Evolutionary conservation across 2,329 filamentous ascomycete genomes (phyloP).

Genomic region (Teratosphaeriaceae sp.): DNA sequence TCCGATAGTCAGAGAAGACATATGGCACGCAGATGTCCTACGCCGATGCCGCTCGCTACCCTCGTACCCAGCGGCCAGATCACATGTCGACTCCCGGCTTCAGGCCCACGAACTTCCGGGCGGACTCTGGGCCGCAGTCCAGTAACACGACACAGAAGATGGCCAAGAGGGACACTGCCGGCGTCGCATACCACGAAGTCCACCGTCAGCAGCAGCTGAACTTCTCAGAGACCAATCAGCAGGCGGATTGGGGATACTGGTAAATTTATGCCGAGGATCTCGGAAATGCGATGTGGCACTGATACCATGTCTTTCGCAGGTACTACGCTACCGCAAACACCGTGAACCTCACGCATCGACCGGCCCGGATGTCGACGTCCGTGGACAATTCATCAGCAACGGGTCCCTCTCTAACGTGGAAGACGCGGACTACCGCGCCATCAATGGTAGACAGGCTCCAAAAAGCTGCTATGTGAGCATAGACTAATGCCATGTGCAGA

Average conservation of each 20-base stretch:
- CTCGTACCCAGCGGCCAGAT: constrained; percentile 10
- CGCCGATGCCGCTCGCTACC: constrained; percentile 4
- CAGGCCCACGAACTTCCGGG: constrained; percentile 5
- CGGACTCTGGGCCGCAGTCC: no score
- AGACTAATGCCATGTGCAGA: neutral
- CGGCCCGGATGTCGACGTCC: constrained; percentile 41
- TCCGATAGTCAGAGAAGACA: constrained; percentile 3
- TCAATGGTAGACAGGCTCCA: constrained; percentile 28
- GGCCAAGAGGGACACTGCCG: constrained; percentile 1
- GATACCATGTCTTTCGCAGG: no score
- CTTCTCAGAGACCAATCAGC: constrained; percentile 43
- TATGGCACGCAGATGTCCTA: constrained; percentile 17
- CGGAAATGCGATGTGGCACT: no score
- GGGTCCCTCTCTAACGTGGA: constrained; percentile 40
- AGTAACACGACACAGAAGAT: no score
- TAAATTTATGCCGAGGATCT: no score
- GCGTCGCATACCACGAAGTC: constrained; percentile 55
- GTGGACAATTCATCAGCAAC: constrained; percentile 38
- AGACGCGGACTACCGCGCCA: constrained; percentile 46
- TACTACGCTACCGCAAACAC: constrained; percentile 32
- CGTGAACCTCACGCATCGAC: constrained; percentile 39
- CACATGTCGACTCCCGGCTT: constrained; percentile 1
- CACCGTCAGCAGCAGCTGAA: constrained; percentile 41
- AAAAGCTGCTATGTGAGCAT: neutral
- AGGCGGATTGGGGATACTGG: constrained; percentile 49